These are phyloP conservation scores for Fraxinus angustifolia DNA, from an alignment of 305 asterid genomes.

Conservation along the genomic window DNA sequence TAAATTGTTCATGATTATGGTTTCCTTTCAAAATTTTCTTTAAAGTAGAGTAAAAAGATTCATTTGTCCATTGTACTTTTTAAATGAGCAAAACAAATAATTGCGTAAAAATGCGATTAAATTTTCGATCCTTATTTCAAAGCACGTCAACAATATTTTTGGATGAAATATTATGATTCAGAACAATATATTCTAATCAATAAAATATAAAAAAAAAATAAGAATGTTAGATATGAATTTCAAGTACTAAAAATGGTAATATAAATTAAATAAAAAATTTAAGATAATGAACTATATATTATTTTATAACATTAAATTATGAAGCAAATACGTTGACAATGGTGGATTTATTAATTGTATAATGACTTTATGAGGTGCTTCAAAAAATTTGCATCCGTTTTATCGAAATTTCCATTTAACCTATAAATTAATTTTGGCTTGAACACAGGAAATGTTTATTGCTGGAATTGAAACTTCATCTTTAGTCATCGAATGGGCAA, in stretches of 20 bases:
- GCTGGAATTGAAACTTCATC: constrained; percentile 40
- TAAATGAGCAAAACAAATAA: too few species aligned
- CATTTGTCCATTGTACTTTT: too few species aligned
- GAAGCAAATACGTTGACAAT: background rate
- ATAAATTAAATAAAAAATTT: too few species aligned
- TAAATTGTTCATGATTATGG: too few species aligned
- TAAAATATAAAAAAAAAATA: too few species aligned
- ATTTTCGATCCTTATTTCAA: too few species aligned
- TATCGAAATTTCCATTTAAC: background rate
- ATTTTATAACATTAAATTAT: background rate
- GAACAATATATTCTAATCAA: too few species aligned
- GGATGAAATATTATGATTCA: too few species aligned
- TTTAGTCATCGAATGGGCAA: constrained; percentile 35
- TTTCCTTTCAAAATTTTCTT: too few species aligned
- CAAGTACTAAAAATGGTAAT: background rate
- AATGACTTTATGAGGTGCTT: background rate
- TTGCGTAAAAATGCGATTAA: too few species aligned
- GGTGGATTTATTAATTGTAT: background rate
- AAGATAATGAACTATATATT: background rate
- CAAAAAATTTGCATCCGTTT: background rate
- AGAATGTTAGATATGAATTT: background rate
- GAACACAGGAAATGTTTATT: constrained; percentile 34
- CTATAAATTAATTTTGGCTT: background rate
- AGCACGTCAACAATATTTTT: too few species aligned
- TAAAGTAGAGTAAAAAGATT: too few species aligned